Percentiles rank a stretch among this genome's conserved stretches.
Evolutionary conservation across 768 basidiomycete genomes (phyloP).

Genomic region (Tylopilus sp.): DNA sequence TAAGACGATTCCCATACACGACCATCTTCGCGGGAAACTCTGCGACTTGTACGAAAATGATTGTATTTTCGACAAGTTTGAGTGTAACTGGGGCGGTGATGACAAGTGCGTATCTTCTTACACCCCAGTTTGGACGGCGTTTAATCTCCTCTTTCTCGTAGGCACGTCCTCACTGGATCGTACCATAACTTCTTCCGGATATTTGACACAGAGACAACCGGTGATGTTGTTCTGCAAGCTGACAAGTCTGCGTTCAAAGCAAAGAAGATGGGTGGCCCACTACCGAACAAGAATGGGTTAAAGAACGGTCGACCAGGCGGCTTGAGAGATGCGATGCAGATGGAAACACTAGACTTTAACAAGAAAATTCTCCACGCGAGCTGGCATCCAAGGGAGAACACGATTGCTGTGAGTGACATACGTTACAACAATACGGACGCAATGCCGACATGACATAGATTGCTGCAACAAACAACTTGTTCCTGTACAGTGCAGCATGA

Average conservation of each 20-base stretch:
- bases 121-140: constrained; percentile 7
- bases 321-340: constrained; percentile 82
- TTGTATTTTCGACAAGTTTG: constrained; percentile 99
- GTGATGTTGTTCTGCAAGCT: constrained; percentile 92
- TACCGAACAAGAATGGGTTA: constrained; percentile 62
- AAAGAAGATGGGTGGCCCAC: constrained; percentile 93
- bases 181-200: constrained; percentile 99
- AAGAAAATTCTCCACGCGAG: constrained; percentile 96
- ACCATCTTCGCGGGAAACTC: constrained; percentile 93
- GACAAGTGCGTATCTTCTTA: constrained; percentile 68
- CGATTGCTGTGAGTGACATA: constrained; percentile 76
- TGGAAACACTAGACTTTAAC: constrained; percentile 87
- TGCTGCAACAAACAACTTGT: constrained; percentile 67
- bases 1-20: constrained; percentile 98
- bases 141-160: constrained; percentile 31
- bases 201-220: constrained; percentile 86
- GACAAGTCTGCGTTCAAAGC: constrained; percentile 99
- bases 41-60: constrained; percentile 99
- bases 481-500: constrained; percentile 41
- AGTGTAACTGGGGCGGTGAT: constrained; percentile 97
- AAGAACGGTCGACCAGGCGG: constrained; percentile 75
- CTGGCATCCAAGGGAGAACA: constrained; percentile 99
- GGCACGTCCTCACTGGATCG: constrained; percentile 96
- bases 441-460: constrained; percentile 50
- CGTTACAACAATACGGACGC: neutral